Evolutionary conservation across 495 filamentous ascomycete genomes (phyloP), one percentile per base, ranked within the genome.

Genomic region (Hypoxylon fragiforme): DNA sequence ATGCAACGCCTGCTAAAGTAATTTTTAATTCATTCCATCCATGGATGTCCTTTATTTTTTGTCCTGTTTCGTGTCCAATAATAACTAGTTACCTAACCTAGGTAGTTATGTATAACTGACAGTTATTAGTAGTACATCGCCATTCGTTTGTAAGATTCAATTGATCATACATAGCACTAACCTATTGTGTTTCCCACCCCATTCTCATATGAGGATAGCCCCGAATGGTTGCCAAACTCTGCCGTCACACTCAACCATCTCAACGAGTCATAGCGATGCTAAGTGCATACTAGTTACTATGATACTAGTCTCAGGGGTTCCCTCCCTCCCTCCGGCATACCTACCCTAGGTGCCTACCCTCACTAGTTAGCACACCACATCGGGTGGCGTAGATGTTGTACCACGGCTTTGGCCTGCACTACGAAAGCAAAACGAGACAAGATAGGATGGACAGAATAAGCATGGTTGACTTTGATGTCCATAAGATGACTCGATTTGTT

Each of bases 281-380:
- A n/a, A n/a, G n/a, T n/a, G n/a, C n/a, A n/a, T n/a, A n/a, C n/a
- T n/a, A n/a, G n/a, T n/a, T n/a, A 28, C 9, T 9, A 9, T 28
- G 44, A 46, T 40, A 54, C 54, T 58, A 63, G 54, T 54, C 24
- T 63, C 59, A 63, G 59, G 59, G 59, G 59, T 42, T 34, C 35
- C 24, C 24, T 4, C 24, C 47, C 26, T 40, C 24, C 24, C 8
- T 31, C 47, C 26, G 21, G 57, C 31, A 50, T 47, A n/a, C n/a
- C n/a, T n/a, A n/a, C n/a, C n/a, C n/a, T n/a, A n/a, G n/a, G n/a
- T n/a, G n/a, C n/a, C n/a, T n/a, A n/a, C n/a, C n/a, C n/a, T n/a
- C n/a, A n/a, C n/a, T n/a, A n/a, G 57, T 15, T 54, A 35, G 32
- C 36, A 36, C 56, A 15, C 37, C 44, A 43, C 39, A 46, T 50